phyloP scores from a whole-genome alignment of 192 early-diverging fungal species.

The Coemansia sp. region DNA sequence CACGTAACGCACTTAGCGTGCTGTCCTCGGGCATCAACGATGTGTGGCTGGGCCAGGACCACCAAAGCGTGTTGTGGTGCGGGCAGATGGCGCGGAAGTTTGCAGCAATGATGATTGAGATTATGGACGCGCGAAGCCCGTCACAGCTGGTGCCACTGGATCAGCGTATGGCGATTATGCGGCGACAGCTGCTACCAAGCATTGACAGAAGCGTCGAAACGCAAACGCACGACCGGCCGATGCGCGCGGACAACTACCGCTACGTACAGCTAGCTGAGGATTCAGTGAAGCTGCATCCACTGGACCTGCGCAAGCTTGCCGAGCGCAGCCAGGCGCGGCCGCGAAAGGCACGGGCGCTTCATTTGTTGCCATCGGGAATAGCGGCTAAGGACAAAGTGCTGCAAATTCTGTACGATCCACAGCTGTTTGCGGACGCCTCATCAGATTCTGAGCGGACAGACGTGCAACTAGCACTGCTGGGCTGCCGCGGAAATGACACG shows the following conservation, averaged over 20 bases:
- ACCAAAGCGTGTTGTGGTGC: constrained; percentile 88
- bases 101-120: constrained; percentile 52
- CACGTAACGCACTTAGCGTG: constrained; percentile 68
- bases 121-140: constrained; percentile 58
- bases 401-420: constrained; percentile 31
- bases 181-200: constrained; percentile 54
- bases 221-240: background rate
- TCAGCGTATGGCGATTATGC: constrained; percentile 63
- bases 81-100: constrained; percentile 77
- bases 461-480: constrained; percentile 11
- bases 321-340: background rate
- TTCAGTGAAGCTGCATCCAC: constrained; percentile 3
- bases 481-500: constrained; percentile 15
- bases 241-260: constrained; percentile 9
- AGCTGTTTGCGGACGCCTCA: constrained; percentile 5
- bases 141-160: constrained; percentile 58
- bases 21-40: constrained; percentile 72
- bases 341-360: constrained; percentile 5
- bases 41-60: constrained; percentile 87
- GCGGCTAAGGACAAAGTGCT: background rate
- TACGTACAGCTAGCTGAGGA: constrained; percentile 9
- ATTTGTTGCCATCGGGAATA: constrained; percentile 7
- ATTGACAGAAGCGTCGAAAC: constrained; percentile 14
- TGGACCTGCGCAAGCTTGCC: constrained; percentile 10
- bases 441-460: background rate